Base-by-base conservation (phyloP, 345 rosid species). In the Hypericum androsaemum region DNA sequence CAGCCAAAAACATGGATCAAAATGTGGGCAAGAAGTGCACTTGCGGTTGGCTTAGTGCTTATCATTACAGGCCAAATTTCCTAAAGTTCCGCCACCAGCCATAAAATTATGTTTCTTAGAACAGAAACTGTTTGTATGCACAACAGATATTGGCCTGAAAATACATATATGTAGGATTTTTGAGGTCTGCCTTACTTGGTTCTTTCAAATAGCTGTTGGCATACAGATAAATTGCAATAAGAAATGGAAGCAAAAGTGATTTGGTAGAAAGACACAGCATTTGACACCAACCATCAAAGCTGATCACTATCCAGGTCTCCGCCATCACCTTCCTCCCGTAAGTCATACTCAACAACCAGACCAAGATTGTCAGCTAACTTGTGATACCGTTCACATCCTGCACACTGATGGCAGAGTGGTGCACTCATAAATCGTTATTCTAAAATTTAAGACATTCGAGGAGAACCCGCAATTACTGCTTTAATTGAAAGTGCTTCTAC, bases 321-420 rank as follows among this genome's bases (percentile, higher is more conserved):
- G 39, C 37, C 48, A 22, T 22, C 32, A n/a, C 43, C 64, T 63
- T 80, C 83, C 51, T 84, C 77, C 22, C 73, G 71, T 54, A 92
- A 77, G 64, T 81, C 89, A 65, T 80, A 77, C 77, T 92, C 96
- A 56, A 81, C 73, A 38, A 84, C 64, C 58, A 80, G 88, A 62
- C 98, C 88, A 57, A 88, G 95, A 72, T 88, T 85, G 72, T 92
- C 98, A 16, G 74, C 94, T 52, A 88, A 67, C 61, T 88, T 88
- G 76, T 88, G 96, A 78, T 88, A 80, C 70, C 8, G 67, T 22
- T 81, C 82, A 71, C 98, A 84, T 46, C 96, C 96, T 69, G 73
- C 98, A 70, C 98, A 85, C 96, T 85, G 75, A 76, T 35, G 62
- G 70, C 2, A 22, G 4, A 22, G 4, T n/a, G 32, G 1, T 4